Evolutionary conservation across 805 yeast genomes (phyloP), one percentile per base, ranked within the genome.

Genomic region (Saccharomycopsis fodiens): DNA sequence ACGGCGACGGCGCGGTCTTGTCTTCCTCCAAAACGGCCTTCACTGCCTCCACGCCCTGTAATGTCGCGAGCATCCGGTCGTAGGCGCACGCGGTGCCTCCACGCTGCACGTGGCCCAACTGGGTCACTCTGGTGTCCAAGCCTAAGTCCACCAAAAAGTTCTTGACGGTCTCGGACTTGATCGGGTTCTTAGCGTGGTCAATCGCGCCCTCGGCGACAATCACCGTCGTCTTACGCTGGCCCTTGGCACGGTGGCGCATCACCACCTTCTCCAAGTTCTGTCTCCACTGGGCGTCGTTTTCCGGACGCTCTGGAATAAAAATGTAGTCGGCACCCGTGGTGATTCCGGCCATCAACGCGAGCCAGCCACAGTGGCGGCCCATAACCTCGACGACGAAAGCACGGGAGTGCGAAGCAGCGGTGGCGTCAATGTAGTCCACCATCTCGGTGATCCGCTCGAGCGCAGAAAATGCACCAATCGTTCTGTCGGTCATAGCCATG

Each of bases 331-430:
- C 91, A 52, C 88, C 78, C 13, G 87, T 78, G 12, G 87, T 75
- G 49, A 84, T 70, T 53, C 93, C 94, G 15, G 91, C 79, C 83
- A 82, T 78, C 51, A 84, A 66, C 1, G 85, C 91, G 52, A 84
- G 70, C 94, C 94, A 84, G 52, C 94, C 94, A 68, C 94, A 84
- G 61, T 84, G 88, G 64, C 94, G 73, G 50, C 94, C 94, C 94
- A 84, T 84, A 16, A 84, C 94, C 66, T 84, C 94, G 35, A 84
- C 79, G 35, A 84, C 85, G 57, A 84, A 84, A 3, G 91, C 93
- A 59, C 94, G 68, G 25, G 87, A 82, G 61, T 84, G 94, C 1
- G 89, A 82, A 43, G 76, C 74, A 20, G 94, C 94, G 20, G 94
- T 84, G 20, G 89, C 87, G 60, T 83, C 91, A 50, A 84, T 83